Conservation (phyloP, 2,329 filamentous ascomycete species). For the Xylariales sp. region DNA sequence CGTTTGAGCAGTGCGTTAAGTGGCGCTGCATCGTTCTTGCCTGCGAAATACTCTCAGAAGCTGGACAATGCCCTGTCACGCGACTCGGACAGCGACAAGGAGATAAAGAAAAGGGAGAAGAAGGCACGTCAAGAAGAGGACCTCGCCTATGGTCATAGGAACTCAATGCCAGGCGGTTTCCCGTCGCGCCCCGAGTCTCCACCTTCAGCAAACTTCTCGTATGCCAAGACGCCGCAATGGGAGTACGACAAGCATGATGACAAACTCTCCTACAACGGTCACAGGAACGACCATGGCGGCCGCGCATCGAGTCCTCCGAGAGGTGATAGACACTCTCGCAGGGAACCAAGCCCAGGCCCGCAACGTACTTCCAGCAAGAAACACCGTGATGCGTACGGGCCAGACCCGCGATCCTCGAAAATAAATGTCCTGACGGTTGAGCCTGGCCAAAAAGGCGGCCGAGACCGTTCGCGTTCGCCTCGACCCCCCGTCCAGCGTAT, state of each 20-base stretch:
- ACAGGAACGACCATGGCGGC: constrained; percentile 18
- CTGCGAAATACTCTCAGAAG: constrained; percentile 25
- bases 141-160: constrained; percentile 43
- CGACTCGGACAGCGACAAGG: constrained; percentile 27
- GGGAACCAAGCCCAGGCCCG: constrained; percentile 19
- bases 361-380: constrained; percentile 20
- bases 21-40: constrained; percentile 25
- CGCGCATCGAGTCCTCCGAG: constrained; percentile 4
- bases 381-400: constrained; percentile 27
- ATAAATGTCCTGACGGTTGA: constrained; percentile 40
- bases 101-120: constrained; percentile 27
- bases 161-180: constrained; percentile 12
- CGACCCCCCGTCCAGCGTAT: constrained; percentile 44
- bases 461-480: constrained; percentile 42
- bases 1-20: constrained; percentile 18
- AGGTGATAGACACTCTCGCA: constrained; percentile 13
- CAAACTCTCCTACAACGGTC: constrained; percentile 27
- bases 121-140: constrained; percentile 38
- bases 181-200: constrained; percentile 21
- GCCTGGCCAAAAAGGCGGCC: constrained; percentile 27
- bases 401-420: constrained; percentile 33
- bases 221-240: constrained; percentile 30
- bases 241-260: constrained; percentile 34
- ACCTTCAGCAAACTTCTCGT: constrained; percentile 20
- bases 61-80: constrained; percentile 16